Evolutionary conservation across 805 yeast species (phyloP).

Genomic region (Vanderwaltozyma polyspora): DNA sequence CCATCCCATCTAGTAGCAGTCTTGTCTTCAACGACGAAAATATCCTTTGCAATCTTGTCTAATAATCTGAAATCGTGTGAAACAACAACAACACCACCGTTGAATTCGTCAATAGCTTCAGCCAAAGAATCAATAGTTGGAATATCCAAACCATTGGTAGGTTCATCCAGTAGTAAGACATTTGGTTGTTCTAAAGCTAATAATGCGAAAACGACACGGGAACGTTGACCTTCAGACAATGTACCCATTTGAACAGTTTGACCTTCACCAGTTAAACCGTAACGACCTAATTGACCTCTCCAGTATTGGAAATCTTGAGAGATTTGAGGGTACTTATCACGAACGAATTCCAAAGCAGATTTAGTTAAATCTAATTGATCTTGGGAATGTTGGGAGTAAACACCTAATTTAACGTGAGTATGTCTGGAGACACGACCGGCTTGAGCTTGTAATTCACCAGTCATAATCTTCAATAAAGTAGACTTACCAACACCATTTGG

Average conservation of each 20-base stretch:
- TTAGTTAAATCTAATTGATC: constrained; percentile 95
- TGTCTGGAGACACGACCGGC: constrained; percentile 94
- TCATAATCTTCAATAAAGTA: constrained; percentile 89
- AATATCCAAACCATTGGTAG: constrained; percentile 98
- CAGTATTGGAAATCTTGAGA: constrained; percentile 98
- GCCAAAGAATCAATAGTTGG: constrained; percentile 97
- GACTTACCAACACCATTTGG: constrained; percentile 99
- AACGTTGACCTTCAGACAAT: constrained; percentile 96
- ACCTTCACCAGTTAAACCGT: constrained; percentile 97
- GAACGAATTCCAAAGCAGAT: constrained; percentile 91
- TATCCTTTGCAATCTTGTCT: constrained; percentile 95
- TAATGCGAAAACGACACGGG: constrained; percentile 95
- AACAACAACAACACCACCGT: constrained; percentile 97
- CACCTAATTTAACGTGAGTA: constrained; percentile 95
- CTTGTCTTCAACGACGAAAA: constrained; percentile 89
- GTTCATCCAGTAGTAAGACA: constrained; percentile 92
- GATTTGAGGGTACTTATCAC: constrained; percentile 79
- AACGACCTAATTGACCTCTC: constrained; percentile 97
- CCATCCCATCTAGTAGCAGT: constrained; percentile 97
- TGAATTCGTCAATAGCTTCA: constrained; percentile 85
- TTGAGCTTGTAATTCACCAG: constrained; percentile 85
- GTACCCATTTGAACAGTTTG: constrained; percentile 99
- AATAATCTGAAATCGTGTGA: constrained; percentile 97
- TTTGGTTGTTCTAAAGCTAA: constrained; percentile 93
- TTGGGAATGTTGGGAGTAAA: constrained; percentile 97